These are phyloP conservation scores for Westerdykella aurantiaca DNA, from an alignment of 2,329 filamentous ascomycete genomes.

Conservation along the genomic window DNA sequence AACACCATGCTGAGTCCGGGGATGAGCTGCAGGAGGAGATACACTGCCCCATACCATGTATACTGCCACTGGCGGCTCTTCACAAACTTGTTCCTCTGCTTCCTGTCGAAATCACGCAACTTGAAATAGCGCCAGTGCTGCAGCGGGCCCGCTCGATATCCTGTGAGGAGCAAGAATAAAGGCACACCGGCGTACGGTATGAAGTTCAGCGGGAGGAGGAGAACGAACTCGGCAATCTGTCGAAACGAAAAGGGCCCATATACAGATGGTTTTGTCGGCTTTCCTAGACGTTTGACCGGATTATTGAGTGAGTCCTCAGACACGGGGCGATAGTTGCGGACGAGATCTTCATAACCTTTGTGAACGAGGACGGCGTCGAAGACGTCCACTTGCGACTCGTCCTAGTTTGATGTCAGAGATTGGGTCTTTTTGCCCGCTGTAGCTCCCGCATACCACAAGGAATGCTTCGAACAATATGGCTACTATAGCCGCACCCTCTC, in stretches of 20 bases:
- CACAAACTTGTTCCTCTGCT: slow-evolving; percentile 66
- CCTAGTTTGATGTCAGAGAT: slow-evolving; percentile 27
- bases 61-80: slow-evolving; percentile 70
- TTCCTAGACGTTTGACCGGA: slow-evolving; percentile 74
- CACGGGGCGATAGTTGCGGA: slow-evolving; percentile 47
- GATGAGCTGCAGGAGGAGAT: slow-evolving; percentile 78
- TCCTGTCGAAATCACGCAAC: slow-evolving; percentile 66
- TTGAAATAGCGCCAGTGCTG: slow-evolving; percentile 90
- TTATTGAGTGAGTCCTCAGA: slow-evolving; percentile 61
- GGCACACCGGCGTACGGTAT: slow-evolving; percentile 78
- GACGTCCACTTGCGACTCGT: slow-evolving; percentile 69
- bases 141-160: slow-evolving; percentile 78
- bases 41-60: slow-evolving; percentile 85
- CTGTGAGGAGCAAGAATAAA: slow-evolving; percentile 81
- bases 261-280: slow-evolving; percentile 67
- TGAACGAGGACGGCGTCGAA: slow-evolving; percentile 76
- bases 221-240: slow-evolving; percentile 81
- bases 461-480: slow-evolving; percentile 51
- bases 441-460: slow-evolving; percentile 36
- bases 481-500: slow-evolving; percentile 57
- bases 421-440: too few relatives aligned
- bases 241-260: slow-evolving; percentile 86
- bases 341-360: slow-evolving; percentile 58
- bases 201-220: slow-evolving; percentile 67
- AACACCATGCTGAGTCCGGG: slow-evolving; percentile 93